Percentiles rank a stretch among this genome's conserved stretches.
Conservation (phyloP, 176 grass and related monocot genomes). For the Zoysia japonica region DNA sequence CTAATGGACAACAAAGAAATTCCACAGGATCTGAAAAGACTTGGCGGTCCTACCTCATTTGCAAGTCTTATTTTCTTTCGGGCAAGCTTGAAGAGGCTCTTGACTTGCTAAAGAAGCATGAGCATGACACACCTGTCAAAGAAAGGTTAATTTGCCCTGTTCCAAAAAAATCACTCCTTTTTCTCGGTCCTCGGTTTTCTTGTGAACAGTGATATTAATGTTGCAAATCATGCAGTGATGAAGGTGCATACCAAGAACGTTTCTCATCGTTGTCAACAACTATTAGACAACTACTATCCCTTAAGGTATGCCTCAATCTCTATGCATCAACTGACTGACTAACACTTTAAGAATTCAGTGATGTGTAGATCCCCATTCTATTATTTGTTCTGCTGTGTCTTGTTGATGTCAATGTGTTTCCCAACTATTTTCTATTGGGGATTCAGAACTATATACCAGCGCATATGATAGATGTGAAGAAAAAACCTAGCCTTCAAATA, state of each 20-base stretch:
- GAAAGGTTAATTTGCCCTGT: conserved; percentile 53
- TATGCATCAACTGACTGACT: conserved; percentile 29
- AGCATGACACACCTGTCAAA: conserved; percentile 45
- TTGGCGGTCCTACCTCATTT: conserved; percentile 64
- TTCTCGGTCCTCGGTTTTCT: neutral
- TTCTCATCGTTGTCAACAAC: conserved; percentile 53
- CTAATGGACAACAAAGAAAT: conserved; percentile 35
- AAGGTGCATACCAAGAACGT: conserved; percentile 46
- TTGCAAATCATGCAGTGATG: conserved; percentile 38
- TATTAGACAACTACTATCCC: conserved; percentile 67
- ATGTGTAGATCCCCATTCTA: conserved; percentile 17
- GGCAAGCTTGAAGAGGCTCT: conserved; percentile 91
- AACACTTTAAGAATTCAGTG: neutral
- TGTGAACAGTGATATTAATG: conserved; percentile 48
- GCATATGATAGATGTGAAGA: neutral
- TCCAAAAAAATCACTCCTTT: conserved; percentile 4
- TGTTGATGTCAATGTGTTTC: neutral
- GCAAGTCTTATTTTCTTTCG: conserved; percentile 84
- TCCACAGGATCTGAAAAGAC: conserved; percentile 32
- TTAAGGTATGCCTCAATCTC: conserved; percentile 67
- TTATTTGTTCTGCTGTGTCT: neutral
- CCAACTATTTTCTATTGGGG: conserved; percentile 16
- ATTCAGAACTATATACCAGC: neutral
- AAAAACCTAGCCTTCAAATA: neutral
- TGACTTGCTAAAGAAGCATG: conserved; percentile 76